Evolutionary conservation across 192 early-diverging fungal species (phyloP), one percentile per base, ranked within the genome.

Genomic region (Coemansia sp.): DNA sequence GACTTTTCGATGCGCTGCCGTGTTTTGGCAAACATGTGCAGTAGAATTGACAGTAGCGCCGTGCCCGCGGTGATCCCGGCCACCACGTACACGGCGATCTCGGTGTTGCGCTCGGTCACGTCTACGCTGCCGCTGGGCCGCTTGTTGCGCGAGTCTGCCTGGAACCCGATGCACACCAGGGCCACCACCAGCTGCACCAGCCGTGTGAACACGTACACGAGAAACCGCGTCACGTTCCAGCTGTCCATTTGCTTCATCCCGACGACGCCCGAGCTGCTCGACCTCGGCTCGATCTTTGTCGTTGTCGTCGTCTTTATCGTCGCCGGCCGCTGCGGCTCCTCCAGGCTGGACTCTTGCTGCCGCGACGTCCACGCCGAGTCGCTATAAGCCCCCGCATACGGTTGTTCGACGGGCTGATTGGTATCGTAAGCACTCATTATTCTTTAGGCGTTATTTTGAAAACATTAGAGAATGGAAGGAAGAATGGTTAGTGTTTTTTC

Each of bases 351-450:
- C 28, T 32, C 39, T 17, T 20, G 35, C 35, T 26, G 45, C 11
- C 44, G 11, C 29, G n/a, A n/a, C n/a, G n/a, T 35, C 56, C 64
- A 40, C 6, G 64, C 32, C 0, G 71, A 45, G 29, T 67, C 71
- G 55, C 71, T 67, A 41, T 74, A 74, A 5, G 71, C 45, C 2
- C 64, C 56, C 0, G 56, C 68, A 25, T 70, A 64, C 8, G 63
- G 69, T 26, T 51, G 49, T 25, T 58, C 42, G 21, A n/a, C n/a
- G n/a, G n/a, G n/a, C n/a, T n/a, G n/a, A n/a, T n/a, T n/a, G n/a
- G n/a, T n/a, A n/a, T n/a, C n/a, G n/a, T n/a, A n/a, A n/a, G n/a
- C n/a, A n/a, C n/a, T n/a, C n/a, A n/a, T n/a, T n/a, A n/a, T n/a
- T n/a, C n/a, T n/a, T n/a, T n/a, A n/a, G n/a, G n/a, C n/a, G n/a